phyloP scores from a whole-genome alignment of 306 rosid genomes.

The Vicia villosa region DNA sequence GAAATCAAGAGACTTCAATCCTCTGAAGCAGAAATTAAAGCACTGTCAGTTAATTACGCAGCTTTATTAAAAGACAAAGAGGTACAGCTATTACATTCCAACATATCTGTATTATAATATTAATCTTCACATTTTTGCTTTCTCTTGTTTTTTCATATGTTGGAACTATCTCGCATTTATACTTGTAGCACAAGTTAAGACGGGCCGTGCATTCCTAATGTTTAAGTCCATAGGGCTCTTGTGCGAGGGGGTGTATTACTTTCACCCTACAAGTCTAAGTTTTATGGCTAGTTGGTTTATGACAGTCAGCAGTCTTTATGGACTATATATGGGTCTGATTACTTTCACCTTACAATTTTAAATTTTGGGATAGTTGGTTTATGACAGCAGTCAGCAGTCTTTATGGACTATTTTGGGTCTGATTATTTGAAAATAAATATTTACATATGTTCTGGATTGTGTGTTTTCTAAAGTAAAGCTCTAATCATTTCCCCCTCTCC shows the following conservation, averaged over 20 bases:
- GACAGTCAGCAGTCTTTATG: background rate
- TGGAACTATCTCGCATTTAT: background rate
- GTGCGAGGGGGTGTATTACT: background rate
- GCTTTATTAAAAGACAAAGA: slow-evolving; percentile 86
- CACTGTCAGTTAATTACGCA: slow-evolving; percentile 86
- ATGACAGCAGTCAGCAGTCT: too few relatives aligned
- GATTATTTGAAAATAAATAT: too few relatives aligned
- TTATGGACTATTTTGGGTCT: too few relatives aligned
- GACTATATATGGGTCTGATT: slow-evolving; percentile 3
- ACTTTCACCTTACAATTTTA: too few relatives aligned
- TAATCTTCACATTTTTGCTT: background rate
- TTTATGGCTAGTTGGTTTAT: background rate
- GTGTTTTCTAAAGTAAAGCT: slow-evolving; percentile 16
- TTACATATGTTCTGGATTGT: slow-evolving; percentile 28
- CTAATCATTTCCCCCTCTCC: background rate
- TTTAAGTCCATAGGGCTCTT: slow-evolving; percentile 7
- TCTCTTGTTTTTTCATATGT: slow-evolving; percentile 21
- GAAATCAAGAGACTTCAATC: slow-evolving; percentile 88
- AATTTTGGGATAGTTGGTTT: too few relatives aligned
- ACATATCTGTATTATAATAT: background rate
- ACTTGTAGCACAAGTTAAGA: background rate
- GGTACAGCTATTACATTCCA: slow-evolving; percentile 45
- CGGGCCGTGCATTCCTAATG: background rate
- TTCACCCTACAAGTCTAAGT: too few relatives aligned
- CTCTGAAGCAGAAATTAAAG: slow-evolving; percentile 91